Evolutionary conservation across 768 basidiomycete genomes (phyloP).

Genomic region (Naganishia vaughanmartiniae): DNA sequence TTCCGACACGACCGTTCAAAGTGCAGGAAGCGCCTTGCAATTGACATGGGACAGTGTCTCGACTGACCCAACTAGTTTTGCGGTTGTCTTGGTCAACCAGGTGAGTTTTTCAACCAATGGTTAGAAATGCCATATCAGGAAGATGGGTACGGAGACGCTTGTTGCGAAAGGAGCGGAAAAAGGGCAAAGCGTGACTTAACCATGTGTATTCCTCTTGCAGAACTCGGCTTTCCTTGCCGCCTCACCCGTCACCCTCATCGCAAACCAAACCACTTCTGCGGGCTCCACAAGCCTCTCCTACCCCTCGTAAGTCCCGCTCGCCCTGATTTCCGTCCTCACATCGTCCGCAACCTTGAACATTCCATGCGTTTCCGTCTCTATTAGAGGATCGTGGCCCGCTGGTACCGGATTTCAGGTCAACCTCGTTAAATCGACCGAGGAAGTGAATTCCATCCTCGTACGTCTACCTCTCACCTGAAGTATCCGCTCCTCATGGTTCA

Average conservation of each 20-base stretch:
- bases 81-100: constrained; percentile 27
- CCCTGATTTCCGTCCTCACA: background rate
- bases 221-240: constrained; percentile 25
- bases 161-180: too few relatives aligned
- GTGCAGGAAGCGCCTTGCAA: background rate
- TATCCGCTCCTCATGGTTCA: background rate
- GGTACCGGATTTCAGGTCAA: constrained; percentile 33
- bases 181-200: too few relatives aligned
- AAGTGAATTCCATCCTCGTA: constrained; percentile 31
- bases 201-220: background rate
- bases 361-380: background rate
- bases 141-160: too few relatives aligned
- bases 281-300: constrained; percentile 29
- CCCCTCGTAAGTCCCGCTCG: constrained; percentile 29
- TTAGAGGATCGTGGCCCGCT: constrained; percentile 30
- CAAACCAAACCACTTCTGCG: constrained; percentile 31
- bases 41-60: constrained; percentile 24
- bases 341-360: background rate
- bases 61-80: constrained; percentile 24
- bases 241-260: constrained; percentile 30
- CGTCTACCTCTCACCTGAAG: background rate
- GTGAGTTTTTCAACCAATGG: background rate
- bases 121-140: background rate
- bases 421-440: constrained; percentile 28
- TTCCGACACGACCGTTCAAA: constrained; percentile 4